Conservation (phyloP, 257 asterid genomes). For the Nicotiana benthamiana region DNA sequence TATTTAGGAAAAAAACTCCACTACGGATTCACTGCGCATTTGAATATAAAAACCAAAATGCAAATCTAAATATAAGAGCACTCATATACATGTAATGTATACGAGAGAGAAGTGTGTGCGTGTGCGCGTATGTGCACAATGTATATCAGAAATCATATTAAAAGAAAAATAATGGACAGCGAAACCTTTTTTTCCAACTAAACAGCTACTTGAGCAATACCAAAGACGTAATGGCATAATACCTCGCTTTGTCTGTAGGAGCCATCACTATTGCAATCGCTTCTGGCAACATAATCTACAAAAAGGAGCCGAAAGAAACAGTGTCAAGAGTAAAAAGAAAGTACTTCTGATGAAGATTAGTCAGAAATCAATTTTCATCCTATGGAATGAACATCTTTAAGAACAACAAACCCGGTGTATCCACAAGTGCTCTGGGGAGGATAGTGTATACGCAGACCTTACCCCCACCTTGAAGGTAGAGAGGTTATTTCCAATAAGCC, state of each 20-base stretch:
- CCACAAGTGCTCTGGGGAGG: no score
- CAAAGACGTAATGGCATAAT: neutral
- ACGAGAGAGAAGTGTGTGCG: no score
- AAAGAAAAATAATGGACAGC: no score
- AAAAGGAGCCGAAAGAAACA: conserved; percentile 14
- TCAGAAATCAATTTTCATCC: neutral
- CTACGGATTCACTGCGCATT: neutral
- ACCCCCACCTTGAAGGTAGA: no score
- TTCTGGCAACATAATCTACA: conserved; percentile 89
- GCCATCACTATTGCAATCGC: conserved; percentile 98
- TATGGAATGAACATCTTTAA: neutral
- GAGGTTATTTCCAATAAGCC: no score
- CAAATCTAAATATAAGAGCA: no score
- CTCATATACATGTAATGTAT: no score
- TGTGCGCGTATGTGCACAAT: no score
- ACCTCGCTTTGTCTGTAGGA: conserved; percentile 64
- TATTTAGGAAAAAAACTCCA: neutral
- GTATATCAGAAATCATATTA: no score
- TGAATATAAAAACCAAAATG: no score
- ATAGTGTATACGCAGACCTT: no score
- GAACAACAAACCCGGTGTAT: no score
- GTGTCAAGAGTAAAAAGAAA: neutral
- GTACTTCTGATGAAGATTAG: neutral
- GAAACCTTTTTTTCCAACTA: neutral
- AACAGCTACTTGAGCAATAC: neutral